Evolutionary conservation across 306 rosid genomes (phyloP).

Genomic region (Canavalia ensiformis): DNA sequence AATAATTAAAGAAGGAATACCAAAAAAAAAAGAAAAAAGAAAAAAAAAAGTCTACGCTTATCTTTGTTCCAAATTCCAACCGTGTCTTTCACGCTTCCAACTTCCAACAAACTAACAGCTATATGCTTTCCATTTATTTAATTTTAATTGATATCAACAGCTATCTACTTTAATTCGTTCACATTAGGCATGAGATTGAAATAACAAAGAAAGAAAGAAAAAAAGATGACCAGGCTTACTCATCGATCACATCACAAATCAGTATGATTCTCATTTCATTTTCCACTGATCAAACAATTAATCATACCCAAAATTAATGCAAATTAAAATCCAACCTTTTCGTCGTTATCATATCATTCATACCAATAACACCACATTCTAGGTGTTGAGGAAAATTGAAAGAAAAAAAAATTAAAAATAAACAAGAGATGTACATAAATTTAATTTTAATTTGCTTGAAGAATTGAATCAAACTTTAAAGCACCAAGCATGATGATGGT

Average conservation of each 20-base stretch:
- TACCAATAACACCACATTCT: constrained; percentile 39
- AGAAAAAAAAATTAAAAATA: constrained; percentile 1
- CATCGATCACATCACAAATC: constrained; percentile 22
- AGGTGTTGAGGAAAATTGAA: constrained; percentile 37
- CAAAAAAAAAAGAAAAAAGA: background rate
- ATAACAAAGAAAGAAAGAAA: background rate
- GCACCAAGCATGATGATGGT: constrained; percentile 70
- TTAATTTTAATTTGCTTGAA: background rate
- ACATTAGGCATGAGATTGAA: constrained; percentile 7
- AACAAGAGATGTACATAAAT: constrained; percentile 25
- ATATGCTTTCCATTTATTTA: background rate
- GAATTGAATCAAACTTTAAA: constrained; percentile 66
- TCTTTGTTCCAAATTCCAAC: constrained; percentile 53
- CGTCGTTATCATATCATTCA: constrained; percentile 42
- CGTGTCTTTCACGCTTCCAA: constrained; percentile 53
- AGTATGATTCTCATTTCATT: constrained; percentile 33
- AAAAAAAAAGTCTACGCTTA: constrained; percentile 18
- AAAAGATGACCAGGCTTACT: background rate
- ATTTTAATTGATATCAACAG: background rate
- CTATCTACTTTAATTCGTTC: constrained; percentile 43
- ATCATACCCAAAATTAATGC: constrained; percentile 38
- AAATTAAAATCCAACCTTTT: constrained; percentile 40
- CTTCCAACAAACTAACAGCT: constrained; percentile 46
- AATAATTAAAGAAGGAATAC: background rate
- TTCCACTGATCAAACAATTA: constrained; percentile 36